A percentile compares a stretch with the other conserved stretches of the same genome.
phyloP scores from a whole-genome alignment of 108 stramenopile genomes.

The Hondaea fermentalgiana region DNA sequence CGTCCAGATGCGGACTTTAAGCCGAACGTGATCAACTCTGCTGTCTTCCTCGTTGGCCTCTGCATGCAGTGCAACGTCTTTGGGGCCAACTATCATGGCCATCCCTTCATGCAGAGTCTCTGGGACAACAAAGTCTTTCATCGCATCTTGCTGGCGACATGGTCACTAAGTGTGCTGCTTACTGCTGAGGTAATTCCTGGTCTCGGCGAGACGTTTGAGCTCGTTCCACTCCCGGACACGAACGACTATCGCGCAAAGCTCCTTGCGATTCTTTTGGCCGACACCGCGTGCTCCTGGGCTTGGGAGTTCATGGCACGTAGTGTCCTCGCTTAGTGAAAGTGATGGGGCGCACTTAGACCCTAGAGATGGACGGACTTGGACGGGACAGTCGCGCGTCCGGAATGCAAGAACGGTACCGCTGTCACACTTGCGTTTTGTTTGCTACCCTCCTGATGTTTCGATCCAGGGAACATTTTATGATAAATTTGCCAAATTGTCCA shows the following conservation, averaged over 20 bases:
- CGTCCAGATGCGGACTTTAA: conserved; percentile 86
- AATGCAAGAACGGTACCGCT: no score
- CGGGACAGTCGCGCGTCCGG: no score
- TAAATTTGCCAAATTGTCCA: no score
- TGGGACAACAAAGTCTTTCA: conserved; percentile 65
- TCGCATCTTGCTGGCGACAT: conserved; percentile 47
- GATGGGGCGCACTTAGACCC: no score
- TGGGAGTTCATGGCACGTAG: background rate
- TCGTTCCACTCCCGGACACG: background rate
- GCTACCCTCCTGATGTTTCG: no score
- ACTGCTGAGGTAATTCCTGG: background rate
- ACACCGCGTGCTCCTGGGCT: background rate
- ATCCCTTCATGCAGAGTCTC: conserved; percentile 79
- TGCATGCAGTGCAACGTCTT: conserved; percentile 83
- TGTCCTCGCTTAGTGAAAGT: background rate
- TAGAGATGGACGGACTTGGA: no score
- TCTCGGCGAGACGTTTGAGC: conserved; percentile 6
- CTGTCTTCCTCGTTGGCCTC: conserved; percentile 72
- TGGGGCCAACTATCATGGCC: conserved; percentile 85
- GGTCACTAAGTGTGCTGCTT: background rate
- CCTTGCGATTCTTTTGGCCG: background rate
- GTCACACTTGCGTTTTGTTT: no score
- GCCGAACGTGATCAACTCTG: conserved; percentile 82
- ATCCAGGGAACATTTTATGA: no score
- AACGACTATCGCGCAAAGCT: background rate